Evolutionary conservation across 1,284 basidiomycete genomes (phyloP), one percentile per base, ranked within the genome.

Genomic region (Ustilago esculenta): DNA sequence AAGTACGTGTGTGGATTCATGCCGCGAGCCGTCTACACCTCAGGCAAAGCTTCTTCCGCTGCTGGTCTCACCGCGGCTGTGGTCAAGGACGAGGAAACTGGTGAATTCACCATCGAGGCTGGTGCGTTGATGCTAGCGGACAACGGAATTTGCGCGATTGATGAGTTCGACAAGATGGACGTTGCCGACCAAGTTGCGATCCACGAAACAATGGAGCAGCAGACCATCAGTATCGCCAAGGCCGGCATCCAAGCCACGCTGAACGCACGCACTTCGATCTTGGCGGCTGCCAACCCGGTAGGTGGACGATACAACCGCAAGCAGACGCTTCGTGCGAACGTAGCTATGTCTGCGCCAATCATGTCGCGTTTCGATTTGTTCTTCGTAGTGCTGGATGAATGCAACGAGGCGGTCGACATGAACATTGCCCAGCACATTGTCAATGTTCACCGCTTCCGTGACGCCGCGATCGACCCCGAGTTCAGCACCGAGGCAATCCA

Each of bases 151-250:
- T 99, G 96, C 80, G 94, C 95, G 14, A 98, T 99, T 78, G 96
- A 98, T 85, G 96, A 98, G 83, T 98, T 99, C 82, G 95, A 99
- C 87, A 99, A 99, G 85, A 99, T 98, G 96, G 95, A 98, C 83
- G 88, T 98, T 42, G 89, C 92, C 2, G 96, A 98, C 41, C 96
- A 98, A 83, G 94, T 98, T 37, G 96, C 96, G 30, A 98, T 99
- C 74, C 96, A 99, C 86, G 95, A 98, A 86, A 94, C 96, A 2
- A 98, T 98, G 95, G 95, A 98, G 88, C 95, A 98, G 84, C 95
- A 98, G 85, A 98, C 95, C 1, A 98, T 98, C 78, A 97, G 94
- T 30, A 98, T 98, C 73, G 96, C 96, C 49, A 98, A 99, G 83
- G 96, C 96, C 3, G 96, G 96, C 64, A 98, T 98, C 73, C 95